phyloP scores from a whole-genome alignment of 2,329 filamentous ascomycete species.

The Proliferodiscus dingleyae region DNA sequence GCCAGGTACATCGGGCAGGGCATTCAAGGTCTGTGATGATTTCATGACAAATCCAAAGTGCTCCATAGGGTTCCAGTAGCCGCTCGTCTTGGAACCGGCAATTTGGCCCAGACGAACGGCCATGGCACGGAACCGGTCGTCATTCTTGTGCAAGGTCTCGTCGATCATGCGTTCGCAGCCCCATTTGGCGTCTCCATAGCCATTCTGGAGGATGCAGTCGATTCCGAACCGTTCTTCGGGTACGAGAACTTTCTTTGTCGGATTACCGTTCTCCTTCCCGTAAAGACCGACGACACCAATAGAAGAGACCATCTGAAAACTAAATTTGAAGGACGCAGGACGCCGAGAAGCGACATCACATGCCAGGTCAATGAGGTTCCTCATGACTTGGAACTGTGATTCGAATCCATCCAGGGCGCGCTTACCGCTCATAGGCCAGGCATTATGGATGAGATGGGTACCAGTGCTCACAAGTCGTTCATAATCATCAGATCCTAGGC shows the following conservation, averaged over 20 bases:
- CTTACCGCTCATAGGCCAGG: constrained; percentile 45
- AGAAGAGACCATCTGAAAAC: constrained; percentile 41
- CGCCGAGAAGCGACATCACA: constrained; percentile 26
- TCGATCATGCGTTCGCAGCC: constrained; percentile 47
- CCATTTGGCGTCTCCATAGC: constrained; percentile 50
- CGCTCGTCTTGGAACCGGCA: constrained; percentile 43
- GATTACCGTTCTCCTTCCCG: constrained; percentile 27
- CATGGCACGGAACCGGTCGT: constrained; percentile 39
- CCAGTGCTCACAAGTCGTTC: constrained; percentile 33
- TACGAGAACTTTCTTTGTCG: constrained; percentile 33
- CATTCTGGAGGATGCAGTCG: constrained; percentile 38
- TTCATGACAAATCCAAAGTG: constrained; percentile 47
- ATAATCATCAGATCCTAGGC: constrained; percentile 37
- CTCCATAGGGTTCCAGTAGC: constrained; percentile 51
- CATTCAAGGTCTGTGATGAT: constrained; percentile 41
- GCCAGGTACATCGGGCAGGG: constrained; percentile 37
- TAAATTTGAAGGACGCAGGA: constrained; percentile 16
- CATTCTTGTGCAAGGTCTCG: constrained; percentile 41
- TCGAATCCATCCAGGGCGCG: constrained; percentile 37
- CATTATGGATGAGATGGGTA: constrained; percentile 48
- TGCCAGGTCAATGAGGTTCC: constrained; percentile 43
- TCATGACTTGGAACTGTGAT: constrained; percentile 41
- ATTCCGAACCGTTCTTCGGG: constrained; percentile 40
- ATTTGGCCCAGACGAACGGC: constrained; percentile 47
- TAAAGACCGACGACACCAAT: constrained; percentile 36